phyloP scores from a whole-genome alignment of 1,284 basidiomycete genomes.

The Amylostereum areolatum region DNA sequence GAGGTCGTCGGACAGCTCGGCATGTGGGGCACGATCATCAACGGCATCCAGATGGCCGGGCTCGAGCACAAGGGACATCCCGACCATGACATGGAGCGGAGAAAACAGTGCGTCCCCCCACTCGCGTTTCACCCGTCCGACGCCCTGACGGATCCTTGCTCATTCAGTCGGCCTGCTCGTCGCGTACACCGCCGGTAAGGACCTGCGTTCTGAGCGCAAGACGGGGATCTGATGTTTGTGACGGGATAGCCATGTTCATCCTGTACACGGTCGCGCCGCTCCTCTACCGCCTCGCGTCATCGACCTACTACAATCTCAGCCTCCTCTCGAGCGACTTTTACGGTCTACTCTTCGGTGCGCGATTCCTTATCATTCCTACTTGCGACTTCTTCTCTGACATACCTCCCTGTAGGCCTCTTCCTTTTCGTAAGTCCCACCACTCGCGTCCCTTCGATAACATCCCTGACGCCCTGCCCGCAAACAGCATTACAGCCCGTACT shows the following conservation, averaged over 20 bases:
- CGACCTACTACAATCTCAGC: constrained; percentile 78
- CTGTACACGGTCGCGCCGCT: constrained; percentile 82
- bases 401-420: constrained; percentile 46
- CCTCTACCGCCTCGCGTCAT: constrained; percentile 77
- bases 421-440: constrained; percentile 45
- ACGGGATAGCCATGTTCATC: constrained; percentile 62
- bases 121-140: not conserved
- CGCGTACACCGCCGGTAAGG: constrained; percentile 60
- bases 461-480: constrained; percentile 3
- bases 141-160: constrained; percentile 1
- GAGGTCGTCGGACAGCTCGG: constrained; percentile 84
- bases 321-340: constrained; percentile 82
- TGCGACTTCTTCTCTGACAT: constrained; percentile 1
- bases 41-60: constrained; percentile 68
- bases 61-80: constrained; percentile 70
- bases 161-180: constrained; percentile 63
- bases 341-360: constrained; percentile 72
- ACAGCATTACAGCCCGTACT: constrained; percentile 74
- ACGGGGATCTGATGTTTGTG: constrained; percentile 1
- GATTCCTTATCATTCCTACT: constrained; percentile 5
- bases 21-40: constrained; percentile 77
- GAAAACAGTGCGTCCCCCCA: constrained; percentile 44
- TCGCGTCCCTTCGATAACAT: constrained; percentile 2
- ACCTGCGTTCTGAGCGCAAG: constrained; percentile 12
- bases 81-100: constrained; percentile 63